These are phyloP conservation scores for Prunella vulgaris DNA, from an alignment of 257 asterid genomes.

Conservation along the genomic window DNA sequence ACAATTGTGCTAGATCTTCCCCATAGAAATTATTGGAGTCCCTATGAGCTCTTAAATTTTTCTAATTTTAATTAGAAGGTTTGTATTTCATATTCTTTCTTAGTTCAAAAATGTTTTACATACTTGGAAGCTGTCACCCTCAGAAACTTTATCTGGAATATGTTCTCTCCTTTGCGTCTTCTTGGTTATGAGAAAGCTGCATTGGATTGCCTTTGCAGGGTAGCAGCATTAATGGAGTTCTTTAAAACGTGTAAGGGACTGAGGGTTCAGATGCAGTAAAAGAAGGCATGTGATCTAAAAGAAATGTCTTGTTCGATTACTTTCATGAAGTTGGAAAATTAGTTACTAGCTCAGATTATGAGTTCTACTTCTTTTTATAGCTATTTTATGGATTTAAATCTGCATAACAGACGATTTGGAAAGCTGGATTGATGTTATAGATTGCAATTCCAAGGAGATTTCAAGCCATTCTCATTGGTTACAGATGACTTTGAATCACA, in stretches of 20 bases:
- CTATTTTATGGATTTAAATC: constrained; percentile 5
- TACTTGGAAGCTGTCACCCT: constrained; percentile 38
- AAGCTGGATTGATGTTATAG: constrained; percentile 39
- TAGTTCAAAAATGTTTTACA: not conserved
- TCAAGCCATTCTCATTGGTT: constrained; percentile 89
- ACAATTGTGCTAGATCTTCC: constrained; percentile 30
- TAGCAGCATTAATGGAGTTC: too few species aligned
- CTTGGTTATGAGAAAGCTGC: too few species aligned
- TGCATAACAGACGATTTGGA: not conserved
- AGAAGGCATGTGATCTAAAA: not conserved
- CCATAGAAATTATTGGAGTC: not conserved
- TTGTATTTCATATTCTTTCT: not conserved
- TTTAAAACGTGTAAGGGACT: too few species aligned
- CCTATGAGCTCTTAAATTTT: not conserved
- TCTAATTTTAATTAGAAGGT: not conserved
- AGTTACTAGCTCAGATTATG: constrained; percentile 64
- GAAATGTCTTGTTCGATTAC: too few species aligned
- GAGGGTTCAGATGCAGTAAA: too few species aligned
- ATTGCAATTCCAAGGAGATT: constrained; percentile 83
- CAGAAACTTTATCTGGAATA: constrained; percentile 19
- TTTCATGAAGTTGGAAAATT: too few species aligned
- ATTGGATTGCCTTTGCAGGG: too few species aligned
- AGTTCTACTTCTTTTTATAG: constrained; percentile 13
- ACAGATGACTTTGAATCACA: constrained; percentile 75
- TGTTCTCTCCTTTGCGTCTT: too few species aligned